Conservation (phyloP, 352 stramenopile species). For the Pythium myriotylum region DNA sequence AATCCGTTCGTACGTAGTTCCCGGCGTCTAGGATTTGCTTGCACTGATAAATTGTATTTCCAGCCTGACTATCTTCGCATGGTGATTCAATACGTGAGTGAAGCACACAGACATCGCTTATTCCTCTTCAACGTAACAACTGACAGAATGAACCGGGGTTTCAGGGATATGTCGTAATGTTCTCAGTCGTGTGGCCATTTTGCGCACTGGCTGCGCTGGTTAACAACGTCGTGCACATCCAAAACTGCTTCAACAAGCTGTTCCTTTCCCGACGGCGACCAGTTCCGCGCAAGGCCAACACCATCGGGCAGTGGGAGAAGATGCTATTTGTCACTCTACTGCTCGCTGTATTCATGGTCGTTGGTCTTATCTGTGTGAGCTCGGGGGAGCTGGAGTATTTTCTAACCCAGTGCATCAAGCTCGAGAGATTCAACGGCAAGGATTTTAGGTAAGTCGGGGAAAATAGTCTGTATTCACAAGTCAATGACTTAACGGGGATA, state of each 20-base stretch:
- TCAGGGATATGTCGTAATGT: conserved; percentile 89
- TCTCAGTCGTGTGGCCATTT: conserved; percentile 88
- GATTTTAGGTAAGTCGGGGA: conserved; percentile 80
- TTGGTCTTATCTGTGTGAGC: conserved; percentile 84
- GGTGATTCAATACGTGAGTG: conserved; percentile 86
- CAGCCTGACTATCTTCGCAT: conserved; percentile 85
- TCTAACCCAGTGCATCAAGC: conserved; percentile 63
- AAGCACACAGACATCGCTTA: neutral
- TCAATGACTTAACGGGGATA: neutral
- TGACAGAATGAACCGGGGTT: neutral
- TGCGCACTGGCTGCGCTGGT: conserved; percentile 73
- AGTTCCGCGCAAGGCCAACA: conserved; percentile 82
- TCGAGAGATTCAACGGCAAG: conserved; percentile 77
- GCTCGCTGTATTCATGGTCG: conserved; percentile 80
- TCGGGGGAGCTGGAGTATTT: conserved; percentile 87
- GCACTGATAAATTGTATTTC: neutral
- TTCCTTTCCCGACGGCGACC: conserved; percentile 67
- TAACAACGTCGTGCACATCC: conserved; percentile 86
- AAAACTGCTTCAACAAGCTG: conserved; percentile 85
- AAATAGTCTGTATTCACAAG: neutral
- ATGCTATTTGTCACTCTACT: conserved; percentile 86
- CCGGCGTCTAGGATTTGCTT: too few relatives aligned
- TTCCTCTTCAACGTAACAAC: neutral
- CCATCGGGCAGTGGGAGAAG: conserved; percentile 87
- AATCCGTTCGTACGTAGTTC: conserved; percentile 72